Base-by-base conservation (phyloP, 2,329 filamentous ascomycete genomes). In the Fusarium paranaense region DNA sequence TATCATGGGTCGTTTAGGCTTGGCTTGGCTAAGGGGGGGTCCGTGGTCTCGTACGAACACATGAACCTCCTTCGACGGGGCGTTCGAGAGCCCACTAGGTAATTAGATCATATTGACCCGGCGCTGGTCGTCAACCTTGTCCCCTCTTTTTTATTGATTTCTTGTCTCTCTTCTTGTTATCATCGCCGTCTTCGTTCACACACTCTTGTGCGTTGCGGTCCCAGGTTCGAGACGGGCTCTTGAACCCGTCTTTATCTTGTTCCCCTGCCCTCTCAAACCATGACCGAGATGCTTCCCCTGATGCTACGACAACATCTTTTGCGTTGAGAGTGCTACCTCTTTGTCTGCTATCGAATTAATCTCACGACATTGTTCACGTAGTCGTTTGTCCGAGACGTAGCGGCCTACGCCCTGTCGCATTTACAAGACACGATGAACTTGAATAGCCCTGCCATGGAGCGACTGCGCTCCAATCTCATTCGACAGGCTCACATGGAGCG, bases 381-480 rank as follows among this genome's bases (percentile, higher is more conserved):
- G 71, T 66, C 61, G 62, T 56, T 67, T 67, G 52, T 27, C 67
- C 66, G 62, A 71, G 62, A 64, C 71, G 67, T 71, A 60, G 38
- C 67, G 18, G 25, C 42, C 57, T 52, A 73, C 35, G 50, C 58
- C 58, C 66, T 30, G 7, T 22, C 11, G 42, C n/a, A 4, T 35
- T 50, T 58, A 35, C 40, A 35, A 60, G 14, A 63, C 47, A 73
- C 54, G 25, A 81, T 80, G 78, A 58, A 69, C 16, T 42, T 74
- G 20, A 75, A 75, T 42, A 64, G 65, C 16, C 62, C 71, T 37
- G 69, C 71, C 25, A 80, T 82, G 79, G 82, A 83, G 65, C 78
- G 76, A 66, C 73, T 83, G 58, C 76, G 82, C 30, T 76, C 76
- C 54, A 78, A 83, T 68, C 77, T 82, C 13, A 75, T 83, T 37